Conservation (phyloP, 1,139 yeast genomes). For the Hyphopichia buzzinii region DNA sequence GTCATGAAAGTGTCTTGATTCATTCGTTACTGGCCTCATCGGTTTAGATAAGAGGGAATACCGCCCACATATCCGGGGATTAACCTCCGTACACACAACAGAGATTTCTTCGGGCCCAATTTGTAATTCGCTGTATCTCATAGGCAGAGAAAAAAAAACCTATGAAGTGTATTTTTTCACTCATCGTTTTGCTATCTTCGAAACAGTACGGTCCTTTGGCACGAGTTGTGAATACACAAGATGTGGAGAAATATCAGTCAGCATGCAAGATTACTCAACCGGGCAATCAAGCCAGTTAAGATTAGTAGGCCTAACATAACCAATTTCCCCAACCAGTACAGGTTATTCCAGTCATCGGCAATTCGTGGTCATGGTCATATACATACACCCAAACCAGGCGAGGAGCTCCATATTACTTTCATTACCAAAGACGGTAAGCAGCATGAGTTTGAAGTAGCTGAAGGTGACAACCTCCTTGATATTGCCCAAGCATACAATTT, state of each 20-base stretch:
- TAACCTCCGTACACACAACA: too few species aligned
- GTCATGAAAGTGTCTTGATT: too few species aligned
- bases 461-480: constrained; percentile 87
- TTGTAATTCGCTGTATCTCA: constrained; percentile 1
- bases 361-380: constrained; percentile 69
- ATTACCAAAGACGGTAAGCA: constrained; percentile 91
- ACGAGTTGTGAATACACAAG: not conserved
- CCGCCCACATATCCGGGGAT: too few species aligned
- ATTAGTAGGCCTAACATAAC: not conserved
- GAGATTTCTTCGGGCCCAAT: too few species aligned
- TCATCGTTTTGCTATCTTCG: too few species aligned
- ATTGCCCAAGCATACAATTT: constrained; percentile 91
- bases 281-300: not conserved
- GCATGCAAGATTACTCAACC: not conserved
- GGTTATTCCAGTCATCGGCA: constrained; percentile 20
- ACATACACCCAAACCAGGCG: constrained; percentile 89
- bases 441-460: constrained; percentile 78
- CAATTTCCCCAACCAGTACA: not conserved
- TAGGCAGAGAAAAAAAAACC: constrained; percentile 2
- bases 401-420: constrained; percentile 86
- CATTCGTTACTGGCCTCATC: too few species aligned
- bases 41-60: too few species aligned
- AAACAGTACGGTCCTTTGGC: too few species aligned
- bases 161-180: too few species aligned
- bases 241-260: not conserved